Evolutionary conservation across 345 rosid species (phyloP), one percentile per base, ranked within the genome.

Genomic region (Raphanus raphanistrum): DNA sequence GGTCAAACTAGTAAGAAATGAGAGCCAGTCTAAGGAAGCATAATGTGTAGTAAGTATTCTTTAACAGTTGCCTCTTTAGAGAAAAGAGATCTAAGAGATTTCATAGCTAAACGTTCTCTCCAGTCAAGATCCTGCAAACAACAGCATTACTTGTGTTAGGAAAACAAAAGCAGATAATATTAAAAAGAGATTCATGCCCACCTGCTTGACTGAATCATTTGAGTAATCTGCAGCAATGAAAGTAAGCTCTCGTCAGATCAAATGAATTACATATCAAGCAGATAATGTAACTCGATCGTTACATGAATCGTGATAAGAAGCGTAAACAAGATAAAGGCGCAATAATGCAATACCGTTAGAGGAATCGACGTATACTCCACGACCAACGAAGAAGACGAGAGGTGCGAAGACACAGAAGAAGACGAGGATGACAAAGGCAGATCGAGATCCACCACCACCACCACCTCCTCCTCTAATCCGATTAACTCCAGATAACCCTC

Each of bases 31-130:
- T 26, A n/a, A 57, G n/a, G 26, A 67, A 48, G 1, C 21, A 21
- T 21, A 21, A 21, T 21, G 21, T n/a, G n/a, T n/a, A n/a, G n/a
- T n/a, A n/a, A n/a, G n/a, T n/a, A n/a, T n/a, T n/a, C n/a, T n/a
- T n/a, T n/a, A n/a, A n/a, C n/a, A n/a, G n/a, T 87, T 83, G 78
- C 99, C 90, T 92, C 99, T 79, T 90, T 87, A 0, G 92, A 86
- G 85, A 92, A 82, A 72, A 95, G 85, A 61, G 92, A 79, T 66
- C 85, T 86, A 61, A 90, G 74, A 75, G 86, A 85, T 76, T 88
- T 87, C 84, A 88, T 57, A 9, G 92, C 90, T 71, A 90, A 82
- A 73, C 84, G 91, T 70, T 95, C 96, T 79, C 98, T 90, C 99
- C 97, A 95, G 85, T 87, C 88, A 78, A 86, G 76, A 61, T 73